A percentile compares a stretch with the other conserved stretches of the same genome.
Evolutionary conservation across 2,329 filamentous ascomycete genomes (phyloP).

Genomic region (Exserohilum rostratum): DNA sequence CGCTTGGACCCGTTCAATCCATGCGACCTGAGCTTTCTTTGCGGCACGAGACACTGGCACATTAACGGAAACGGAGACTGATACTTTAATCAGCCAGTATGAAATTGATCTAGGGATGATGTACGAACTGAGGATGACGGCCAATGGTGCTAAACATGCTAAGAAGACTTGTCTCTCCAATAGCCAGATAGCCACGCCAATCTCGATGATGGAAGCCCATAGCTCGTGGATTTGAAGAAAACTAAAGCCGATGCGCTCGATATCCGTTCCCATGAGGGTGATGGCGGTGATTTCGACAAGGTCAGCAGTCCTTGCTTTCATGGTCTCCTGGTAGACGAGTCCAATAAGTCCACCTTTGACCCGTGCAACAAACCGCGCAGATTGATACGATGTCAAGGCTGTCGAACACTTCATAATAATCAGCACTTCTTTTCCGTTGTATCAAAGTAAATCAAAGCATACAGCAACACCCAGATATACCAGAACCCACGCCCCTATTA

Average conservation of each 20-base stretch:
- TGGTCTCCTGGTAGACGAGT: background rate
- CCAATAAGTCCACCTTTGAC: background rate
- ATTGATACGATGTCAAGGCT: background rate
- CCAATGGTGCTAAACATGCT: background rate
- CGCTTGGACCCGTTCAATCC: background rate
- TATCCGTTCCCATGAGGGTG: background rate
- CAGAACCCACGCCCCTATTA: slow-evolving; percentile 1
- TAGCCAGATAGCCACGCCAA: background rate
- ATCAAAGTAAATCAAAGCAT: background rate
- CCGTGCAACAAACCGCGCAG: background rate
- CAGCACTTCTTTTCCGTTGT: background rate
- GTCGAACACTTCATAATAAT: background rate
- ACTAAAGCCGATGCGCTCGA: background rate
- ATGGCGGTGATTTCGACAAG: background rate
- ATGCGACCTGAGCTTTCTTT: background rate
- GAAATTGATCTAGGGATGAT: background rate
- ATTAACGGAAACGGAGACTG: background rate
- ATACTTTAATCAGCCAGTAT: background rate
- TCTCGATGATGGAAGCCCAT: background rate
- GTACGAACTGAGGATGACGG: background rate
- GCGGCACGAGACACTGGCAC: background rate
- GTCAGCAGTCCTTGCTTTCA: background rate
- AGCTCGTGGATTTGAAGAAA: background rate
- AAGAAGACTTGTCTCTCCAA: background rate
- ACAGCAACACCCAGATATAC: slow-evolving; percentile 1